Conservation (phyloP, 305 asterid species). For the Rubia occidens region DNA sequence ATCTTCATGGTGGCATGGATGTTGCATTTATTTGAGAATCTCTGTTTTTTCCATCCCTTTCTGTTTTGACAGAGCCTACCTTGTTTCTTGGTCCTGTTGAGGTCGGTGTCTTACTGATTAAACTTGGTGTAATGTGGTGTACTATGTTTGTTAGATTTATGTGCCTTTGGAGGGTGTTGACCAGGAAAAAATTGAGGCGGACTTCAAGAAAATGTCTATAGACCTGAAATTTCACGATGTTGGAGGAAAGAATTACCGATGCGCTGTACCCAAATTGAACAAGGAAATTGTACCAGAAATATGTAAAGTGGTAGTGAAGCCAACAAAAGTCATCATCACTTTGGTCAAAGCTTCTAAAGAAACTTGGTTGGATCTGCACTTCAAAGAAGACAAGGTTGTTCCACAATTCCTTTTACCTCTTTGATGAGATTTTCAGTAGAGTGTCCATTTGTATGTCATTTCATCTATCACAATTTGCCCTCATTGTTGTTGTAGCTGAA, state of each 20-base stretch:
- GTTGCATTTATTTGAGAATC: too few species aligned
- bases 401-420: background rate
- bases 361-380: background rate
- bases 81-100: too few species aligned
- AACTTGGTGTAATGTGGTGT: too few species aligned
- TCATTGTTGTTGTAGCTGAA: background rate
- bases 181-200: background rate
- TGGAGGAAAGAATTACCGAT: background rate
- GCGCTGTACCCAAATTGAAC: background rate
- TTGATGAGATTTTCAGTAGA: background rate
- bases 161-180: background rate
- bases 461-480: background rate
- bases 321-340: background rate
- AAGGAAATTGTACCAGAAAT: background rate
- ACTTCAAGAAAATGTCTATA: background rate
- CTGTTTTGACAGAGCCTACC: too few species aligned
- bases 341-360: background rate
- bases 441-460: background rate
- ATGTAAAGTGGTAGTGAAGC: background rate
- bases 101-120: too few species aligned
- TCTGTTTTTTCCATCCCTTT: too few species aligned
- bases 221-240: background rate
- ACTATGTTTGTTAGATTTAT: background rate
- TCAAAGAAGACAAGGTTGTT: background rate
- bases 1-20: too few species aligned